phyloP scores from a whole-genome alignment of 345 rosid genomes.

The Limnanthes douglasii region DNA sequence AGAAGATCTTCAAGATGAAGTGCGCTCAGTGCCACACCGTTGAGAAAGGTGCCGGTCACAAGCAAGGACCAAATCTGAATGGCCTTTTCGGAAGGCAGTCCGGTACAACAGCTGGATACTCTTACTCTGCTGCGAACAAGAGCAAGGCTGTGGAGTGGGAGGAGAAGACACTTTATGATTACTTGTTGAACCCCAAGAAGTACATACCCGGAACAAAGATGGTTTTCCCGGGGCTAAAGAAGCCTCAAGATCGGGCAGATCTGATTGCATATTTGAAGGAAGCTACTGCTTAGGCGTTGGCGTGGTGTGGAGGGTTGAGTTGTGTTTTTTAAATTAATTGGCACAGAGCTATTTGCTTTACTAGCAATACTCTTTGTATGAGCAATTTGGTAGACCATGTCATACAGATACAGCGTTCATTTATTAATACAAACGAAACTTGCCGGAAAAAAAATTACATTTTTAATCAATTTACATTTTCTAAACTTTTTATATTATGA shows the following conservation, averaged over 20 bases:
- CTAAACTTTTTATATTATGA: too few species aligned
- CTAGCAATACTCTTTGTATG: too few species aligned
- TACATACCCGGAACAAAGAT: conserved; percentile 47
- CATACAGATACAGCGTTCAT: too few species aligned
- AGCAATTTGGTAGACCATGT: too few species aligned
- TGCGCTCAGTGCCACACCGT: conserved; percentile 48
- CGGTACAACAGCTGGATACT: conserved; percentile 69
- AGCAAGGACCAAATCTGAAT: conserved; percentile 79
- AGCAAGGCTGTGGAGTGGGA: conserved; percentile 71
- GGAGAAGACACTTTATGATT: conserved; percentile 61
- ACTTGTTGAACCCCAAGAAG: conserved; percentile 84
- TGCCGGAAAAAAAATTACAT: too few species aligned
- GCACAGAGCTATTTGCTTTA: too few species aligned
- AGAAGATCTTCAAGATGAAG: conserved; percentile 79
- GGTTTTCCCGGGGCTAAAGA: conserved; percentile 54
- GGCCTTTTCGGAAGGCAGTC: conserved; percentile 82
- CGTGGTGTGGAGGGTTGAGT: too few species aligned
- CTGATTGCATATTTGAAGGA: conserved; percentile 41
- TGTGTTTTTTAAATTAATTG: too few species aligned
- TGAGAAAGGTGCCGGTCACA: conserved; percentile 93
- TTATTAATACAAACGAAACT: too few species aligned
- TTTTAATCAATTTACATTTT: too few species aligned
- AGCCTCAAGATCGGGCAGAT: conserved; percentile 39
- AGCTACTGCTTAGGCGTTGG: conserved; percentile 27
- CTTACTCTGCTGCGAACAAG: conserved; percentile 82